Base-by-base conservation (phyloP, 2,329 filamentous ascomycete genomes). In the Fusarium sp. region DNA sequence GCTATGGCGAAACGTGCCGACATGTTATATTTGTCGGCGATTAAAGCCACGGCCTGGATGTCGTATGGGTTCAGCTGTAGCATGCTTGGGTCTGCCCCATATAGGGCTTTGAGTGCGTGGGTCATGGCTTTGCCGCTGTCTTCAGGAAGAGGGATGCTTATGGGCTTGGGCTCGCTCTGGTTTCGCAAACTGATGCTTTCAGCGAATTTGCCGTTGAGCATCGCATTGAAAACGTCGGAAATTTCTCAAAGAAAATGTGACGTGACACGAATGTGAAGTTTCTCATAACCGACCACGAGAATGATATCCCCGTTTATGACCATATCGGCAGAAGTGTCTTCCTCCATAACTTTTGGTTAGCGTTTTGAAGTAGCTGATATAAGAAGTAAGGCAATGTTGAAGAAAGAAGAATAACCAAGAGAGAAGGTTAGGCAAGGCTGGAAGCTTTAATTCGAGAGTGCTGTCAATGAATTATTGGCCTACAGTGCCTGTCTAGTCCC, bases 21-120 rank as follows among this genome's bases (percentile, higher is more conserved):
- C 24, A 56, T 23, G 9, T 38, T 47, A 4, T 56, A 56, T 14
- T 56, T 56, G 8, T 51, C 36, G 4, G 23, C 54, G 1, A 56
- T 4, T 6, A 21, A 1, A 2, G 54, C 17, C 3, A 53, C 7
- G 1, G 38, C n/a, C 15, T 57, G 32, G 20, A 52, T 20, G 1
- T 45, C 23, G 2, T 24, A 11, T 14, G 32, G 23, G 7, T 3
- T 4, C 7, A 57, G 30, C 0, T 17, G 14, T 39, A 30, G 4
- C 24, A n/a, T 36, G 1, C 2, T 2, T 32, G 40, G 39, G 34
- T 53, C 17, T 2, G 32, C 39, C 3, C 54, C 47, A 11, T 56
- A 11, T 0, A 48, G 0, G 3, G 4, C 5, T 24, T 3, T 21
- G 3, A 39, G 45, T 1, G 20, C 10, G 1, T 59, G 20, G 12